These are phyloP conservation scores for Solanum aculeatissimum DNA, from an alignment of 305 asterid species.

Conservation along the genomic window DNA sequence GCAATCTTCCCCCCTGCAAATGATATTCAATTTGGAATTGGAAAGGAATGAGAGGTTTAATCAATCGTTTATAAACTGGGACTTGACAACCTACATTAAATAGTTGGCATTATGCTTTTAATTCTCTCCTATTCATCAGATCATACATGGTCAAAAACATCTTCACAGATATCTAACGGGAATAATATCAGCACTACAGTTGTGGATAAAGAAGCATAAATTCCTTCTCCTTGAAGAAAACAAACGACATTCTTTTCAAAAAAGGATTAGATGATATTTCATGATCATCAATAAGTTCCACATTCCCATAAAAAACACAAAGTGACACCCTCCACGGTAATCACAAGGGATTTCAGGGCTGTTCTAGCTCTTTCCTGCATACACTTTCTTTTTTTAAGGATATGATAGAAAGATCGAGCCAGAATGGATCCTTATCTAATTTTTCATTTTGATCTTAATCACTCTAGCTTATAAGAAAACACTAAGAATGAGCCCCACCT, in stretches of 20 bases:
- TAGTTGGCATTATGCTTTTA: background rate
- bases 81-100: background rate
- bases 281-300: background rate
- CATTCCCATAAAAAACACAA: background rate
- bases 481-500: background rate
- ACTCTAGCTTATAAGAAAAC: background rate
- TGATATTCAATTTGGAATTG: background rate
- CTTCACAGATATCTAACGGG: background rate
- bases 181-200: background rate
- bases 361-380: background rate
- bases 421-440: background rate
- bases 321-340: background rate
- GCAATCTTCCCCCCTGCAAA: constrained; percentile 49
- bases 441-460: background rate
- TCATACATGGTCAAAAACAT: background rate
- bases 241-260: background rate
- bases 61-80: background rate
- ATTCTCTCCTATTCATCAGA: background rate
- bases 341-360: background rate
- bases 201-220: background rate
- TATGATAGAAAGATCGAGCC: background rate
- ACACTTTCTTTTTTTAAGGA: background rate
- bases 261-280: background rate
- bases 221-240: background rate
- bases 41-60: background rate